Conservation (phyloP, 1,284 basidiomycete genomes). For the Chalciporus sp. region DNA sequence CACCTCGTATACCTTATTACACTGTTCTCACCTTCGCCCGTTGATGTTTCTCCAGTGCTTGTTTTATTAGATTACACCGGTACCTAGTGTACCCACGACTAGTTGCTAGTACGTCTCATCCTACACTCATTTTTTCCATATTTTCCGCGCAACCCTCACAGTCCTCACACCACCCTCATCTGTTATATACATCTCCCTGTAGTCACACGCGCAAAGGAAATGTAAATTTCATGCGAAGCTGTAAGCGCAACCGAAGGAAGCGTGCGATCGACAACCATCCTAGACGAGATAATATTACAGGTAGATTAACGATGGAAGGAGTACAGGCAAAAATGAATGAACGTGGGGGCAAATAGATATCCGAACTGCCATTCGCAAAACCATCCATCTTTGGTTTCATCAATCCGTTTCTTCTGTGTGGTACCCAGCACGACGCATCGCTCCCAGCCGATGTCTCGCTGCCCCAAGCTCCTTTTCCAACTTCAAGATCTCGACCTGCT, state of each 20-base stretch:
- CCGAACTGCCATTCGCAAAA: not conserved
- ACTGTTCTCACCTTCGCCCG: constrained; percentile 10
- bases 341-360: not conserved
- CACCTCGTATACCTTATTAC: constrained; percentile 5
- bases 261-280: not conserved
- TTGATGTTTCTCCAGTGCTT: constrained; percentile 8
- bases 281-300: constrained; percentile 23
- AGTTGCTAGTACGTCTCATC: not conserved
- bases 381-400: constrained; percentile 9
- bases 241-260: not conserved
- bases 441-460: constrained; percentile 82
- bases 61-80: constrained; percentile 17
- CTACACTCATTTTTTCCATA: not conserved
- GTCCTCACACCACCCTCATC: not conserved
- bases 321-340: not conserved
- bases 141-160: not conserved
- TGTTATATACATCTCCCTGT: not conserved
- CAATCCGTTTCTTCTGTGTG: constrained; percentile 79
- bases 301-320: constrained; percentile 19
- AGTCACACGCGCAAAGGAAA: not conserved
- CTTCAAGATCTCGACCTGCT: constrained; percentile 96
- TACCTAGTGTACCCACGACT: not conserved
- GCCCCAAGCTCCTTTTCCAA: constrained; percentile 95
- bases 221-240: not conserved
- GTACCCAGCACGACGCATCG: constrained; percentile 90